Evolutionary conservation across 345 rosid species (phyloP), one percentile per base, ranked within the genome.

Genomic region (Carallia pectinifolia): DNA sequence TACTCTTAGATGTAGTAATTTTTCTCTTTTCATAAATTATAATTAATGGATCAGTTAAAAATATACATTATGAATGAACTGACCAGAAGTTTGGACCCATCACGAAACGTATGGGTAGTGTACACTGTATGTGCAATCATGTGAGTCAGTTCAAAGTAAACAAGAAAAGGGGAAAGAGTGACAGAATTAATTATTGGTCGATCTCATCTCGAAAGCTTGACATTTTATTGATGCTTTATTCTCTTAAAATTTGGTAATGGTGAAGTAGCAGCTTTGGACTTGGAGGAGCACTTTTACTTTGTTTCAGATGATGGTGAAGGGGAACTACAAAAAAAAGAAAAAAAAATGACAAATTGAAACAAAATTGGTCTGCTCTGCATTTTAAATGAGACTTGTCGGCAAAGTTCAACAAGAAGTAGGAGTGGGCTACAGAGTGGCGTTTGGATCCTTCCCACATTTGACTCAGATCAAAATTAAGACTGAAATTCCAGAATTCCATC

Each of bases 21-120:
- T 2, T 33, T 33, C 34, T 33, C 34, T 4, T 1, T 38, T 6
- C 9, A 38, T 8, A 38, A 38, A 38, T 38, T 38, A 38, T 9
- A 38, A 38, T 38, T 9, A 38, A 38, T 38, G 44, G 44, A 6
- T 38, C 1, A 7, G 9, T 38, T 38, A 38, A 38, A 62, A 53
- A 3, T 52, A 56, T 53, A 33, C 34, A 33, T 33, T 4, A 33
- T 33, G 34, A 33, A 33, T 33, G 34, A 33, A 33, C 34, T 33
- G 34, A 33, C 34, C 34, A 33, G 34, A 77, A 76, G 48, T 58
- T 62, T 31, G 23, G 56, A 59, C 70, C 70, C 81, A 60, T 68
- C 5, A 62, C 10, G 37, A 58, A 5, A 67, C 34, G 40, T 53
- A 60, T 68, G 74, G 81, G 74, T 70, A 72, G n/a, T 58, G 29